Percentiles rank a stretch among this genome's conserved stretches.
Conservation (phyloP, 805 yeast species). For the Pichia occidentalis region DNA sequence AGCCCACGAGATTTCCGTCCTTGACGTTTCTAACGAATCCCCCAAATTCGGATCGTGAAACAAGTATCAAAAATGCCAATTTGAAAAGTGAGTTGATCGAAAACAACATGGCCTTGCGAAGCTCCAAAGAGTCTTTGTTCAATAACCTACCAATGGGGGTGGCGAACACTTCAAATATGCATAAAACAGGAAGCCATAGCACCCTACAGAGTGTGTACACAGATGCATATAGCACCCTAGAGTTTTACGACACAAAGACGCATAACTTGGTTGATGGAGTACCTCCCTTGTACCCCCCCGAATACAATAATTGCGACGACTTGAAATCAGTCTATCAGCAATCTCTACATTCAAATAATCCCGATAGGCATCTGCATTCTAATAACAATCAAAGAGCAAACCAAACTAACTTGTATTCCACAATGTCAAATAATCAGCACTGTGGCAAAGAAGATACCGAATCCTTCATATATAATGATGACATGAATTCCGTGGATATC, state of each 20-base stretch:
- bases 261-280: background rate
- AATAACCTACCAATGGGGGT: background rate
- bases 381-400: background rate
- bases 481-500: constrained; percentile 14
- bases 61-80: constrained; percentile 15
- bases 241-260: constrained; percentile 3
- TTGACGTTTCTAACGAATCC: constrained; percentile 10
- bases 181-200: constrained; percentile 5
- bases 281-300: background rate
- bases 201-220: constrained; percentile 9
- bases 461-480: constrained; percentile 26
- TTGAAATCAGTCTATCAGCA: constrained; percentile 21
- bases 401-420: too few relatives aligned
- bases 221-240: constrained; percentile 9
- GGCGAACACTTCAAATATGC: background rate
- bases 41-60: constrained; percentile 6
- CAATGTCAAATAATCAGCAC: too few relatives aligned
- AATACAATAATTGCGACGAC: constrained; percentile 17
- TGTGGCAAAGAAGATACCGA: constrained; percentile 21
- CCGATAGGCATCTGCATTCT: background rate
- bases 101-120: constrained; percentile 12
- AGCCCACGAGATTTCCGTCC: constrained; percentile 13
- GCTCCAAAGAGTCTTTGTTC: constrained; percentile 12
- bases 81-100: constrained; percentile 19
- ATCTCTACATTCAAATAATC: constrained; percentile 20